phyloP scores from a whole-genome alignment of 805 yeast species.

The Pichia cephalocereana region DNA sequence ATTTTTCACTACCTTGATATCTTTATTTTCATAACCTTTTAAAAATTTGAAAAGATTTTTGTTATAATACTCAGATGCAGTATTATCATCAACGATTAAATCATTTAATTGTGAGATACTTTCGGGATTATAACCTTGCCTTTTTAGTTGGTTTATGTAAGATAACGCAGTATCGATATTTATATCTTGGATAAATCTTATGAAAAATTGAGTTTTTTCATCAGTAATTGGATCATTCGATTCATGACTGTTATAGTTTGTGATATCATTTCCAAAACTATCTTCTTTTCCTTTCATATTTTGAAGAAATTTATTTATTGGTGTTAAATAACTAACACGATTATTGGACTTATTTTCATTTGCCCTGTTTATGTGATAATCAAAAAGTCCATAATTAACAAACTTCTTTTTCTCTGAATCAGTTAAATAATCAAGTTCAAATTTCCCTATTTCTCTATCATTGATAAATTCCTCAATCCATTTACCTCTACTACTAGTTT shows the following conservation, averaged over 20 bases:
- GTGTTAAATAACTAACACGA: constrained; percentile 15
- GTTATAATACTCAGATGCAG: constrained; percentile 25
- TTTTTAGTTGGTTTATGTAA: not conserved
- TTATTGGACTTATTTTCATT: not conserved
- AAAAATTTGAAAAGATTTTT: constrained; percentile 35
- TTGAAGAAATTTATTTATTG: constrained; percentile 24
- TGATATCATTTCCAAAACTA: constrained; percentile 14
- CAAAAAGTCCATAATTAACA: not conserved
- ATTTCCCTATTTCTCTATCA: constrained; percentile 17
- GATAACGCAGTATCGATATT: constrained; percentile 23
- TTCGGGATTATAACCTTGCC: not conserved
- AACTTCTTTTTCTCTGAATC: not conserved
- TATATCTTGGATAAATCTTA: constrained; percentile 13
- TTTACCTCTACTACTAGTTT: constrained; percentile 40
- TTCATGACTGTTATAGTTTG: not conserved
- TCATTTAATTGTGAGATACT: not conserved
- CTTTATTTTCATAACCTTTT: constrained; percentile 35
- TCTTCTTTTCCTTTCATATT: constrained; percentile 27
- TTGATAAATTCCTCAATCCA: constrained; percentile 59
- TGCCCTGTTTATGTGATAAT: not conserved
- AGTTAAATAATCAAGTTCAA: constrained; percentile 7
- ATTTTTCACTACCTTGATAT: constrained; percentile 7
- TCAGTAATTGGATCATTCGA: not conserved
- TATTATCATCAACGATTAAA: constrained; percentile 13
- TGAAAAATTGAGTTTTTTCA: not conserved